phyloP scores from a whole-genome alignment of 305 asterid species.

The Rubia balearica region DNA sequence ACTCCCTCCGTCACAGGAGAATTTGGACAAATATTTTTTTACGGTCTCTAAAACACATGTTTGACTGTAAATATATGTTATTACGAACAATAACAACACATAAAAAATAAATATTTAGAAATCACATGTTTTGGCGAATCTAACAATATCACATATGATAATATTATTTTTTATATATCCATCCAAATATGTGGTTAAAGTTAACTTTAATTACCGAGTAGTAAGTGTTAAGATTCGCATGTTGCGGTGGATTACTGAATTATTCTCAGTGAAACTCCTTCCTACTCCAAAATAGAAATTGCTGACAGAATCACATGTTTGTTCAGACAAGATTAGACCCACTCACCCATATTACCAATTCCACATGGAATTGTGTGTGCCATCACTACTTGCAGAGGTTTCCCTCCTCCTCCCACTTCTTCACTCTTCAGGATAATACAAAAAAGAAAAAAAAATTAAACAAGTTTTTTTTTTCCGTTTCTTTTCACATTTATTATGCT shows the following conservation, averaged over 20 bases:
- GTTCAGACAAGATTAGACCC: conserved; percentile 43
- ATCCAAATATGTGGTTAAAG: too few species aligned
- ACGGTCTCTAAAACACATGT: too few species aligned
- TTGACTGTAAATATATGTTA: too few species aligned
- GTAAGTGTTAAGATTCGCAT: too few species aligned
- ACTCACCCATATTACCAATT: conserved; percentile 21
- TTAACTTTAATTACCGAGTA: too few species aligned
- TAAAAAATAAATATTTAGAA: too few species aligned
- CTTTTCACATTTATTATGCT: neutral
- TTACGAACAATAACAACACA: too few species aligned
- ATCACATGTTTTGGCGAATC: too few species aligned
- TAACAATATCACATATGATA: too few species aligned
- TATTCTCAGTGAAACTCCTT: neutral
- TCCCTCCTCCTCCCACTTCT: conserved; percentile 10
- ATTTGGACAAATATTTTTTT: too few species aligned
- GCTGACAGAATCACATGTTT: conserved; percentile 58
- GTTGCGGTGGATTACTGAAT: neutral
- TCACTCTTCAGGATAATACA: conserved; percentile 12
- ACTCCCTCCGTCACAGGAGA: too few species aligned
- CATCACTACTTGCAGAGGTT: conserved; percentile 13
- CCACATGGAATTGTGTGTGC: conserved; percentile 36
- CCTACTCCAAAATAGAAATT: conserved; percentile 8
- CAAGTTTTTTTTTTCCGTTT: neutral
- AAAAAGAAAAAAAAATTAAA: neutral
- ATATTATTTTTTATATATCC: too few species aligned